phyloP scores from a whole-genome alignment of 805 yeast genomes.

The Kuraishia capsulata region DNA sequence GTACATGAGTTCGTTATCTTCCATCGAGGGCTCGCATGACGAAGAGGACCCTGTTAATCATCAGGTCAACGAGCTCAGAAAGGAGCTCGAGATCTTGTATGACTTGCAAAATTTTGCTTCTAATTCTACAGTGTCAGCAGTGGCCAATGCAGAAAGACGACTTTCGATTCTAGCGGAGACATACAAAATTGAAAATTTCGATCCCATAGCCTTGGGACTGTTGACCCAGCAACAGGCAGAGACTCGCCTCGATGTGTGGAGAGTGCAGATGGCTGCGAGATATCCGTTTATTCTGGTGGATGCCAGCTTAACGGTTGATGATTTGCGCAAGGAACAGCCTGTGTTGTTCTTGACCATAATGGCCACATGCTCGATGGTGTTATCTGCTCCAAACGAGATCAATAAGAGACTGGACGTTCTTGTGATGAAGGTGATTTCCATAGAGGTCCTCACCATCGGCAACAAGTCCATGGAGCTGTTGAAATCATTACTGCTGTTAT shows the following conservation, averaged over 20 bases:
- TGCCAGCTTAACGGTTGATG: constrained; percentile 30
- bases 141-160: constrained; percentile 35
- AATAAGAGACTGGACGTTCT: constrained; percentile 42
- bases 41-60: constrained; percentile 17
- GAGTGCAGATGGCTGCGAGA: constrained; percentile 30
- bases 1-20: constrained; percentile 1
- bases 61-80: constrained; percentile 24
- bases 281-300: constrained; percentile 56
- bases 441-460: constrained; percentile 62
- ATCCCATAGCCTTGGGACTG: constrained; percentile 49
- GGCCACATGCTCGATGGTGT: constrained; percentile 45
- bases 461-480: constrained; percentile 61
- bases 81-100: constrained; percentile 28
- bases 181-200: constrained; percentile 20
- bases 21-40: constrained; percentile 15
- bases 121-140: constrained; percentile 35
- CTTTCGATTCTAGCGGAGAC: constrained; percentile 20
- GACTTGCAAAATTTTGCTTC: constrained; percentile 23
- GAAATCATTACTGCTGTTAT: constrained; percentile 48
- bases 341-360: constrained; percentile 56
- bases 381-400: constrained; percentile 20
- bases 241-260: constrained; percentile 40
- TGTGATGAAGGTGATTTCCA: constrained; percentile 38
- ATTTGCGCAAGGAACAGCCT: constrained; percentile 44
- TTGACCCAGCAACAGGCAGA: constrained; percentile 53